Percentiles rank a stretch among this genome's conserved stretches.
Evolutionary conservation across 257 asterid genomes (phyloP).

Genomic region (Solanum sparsipilum): DNA sequence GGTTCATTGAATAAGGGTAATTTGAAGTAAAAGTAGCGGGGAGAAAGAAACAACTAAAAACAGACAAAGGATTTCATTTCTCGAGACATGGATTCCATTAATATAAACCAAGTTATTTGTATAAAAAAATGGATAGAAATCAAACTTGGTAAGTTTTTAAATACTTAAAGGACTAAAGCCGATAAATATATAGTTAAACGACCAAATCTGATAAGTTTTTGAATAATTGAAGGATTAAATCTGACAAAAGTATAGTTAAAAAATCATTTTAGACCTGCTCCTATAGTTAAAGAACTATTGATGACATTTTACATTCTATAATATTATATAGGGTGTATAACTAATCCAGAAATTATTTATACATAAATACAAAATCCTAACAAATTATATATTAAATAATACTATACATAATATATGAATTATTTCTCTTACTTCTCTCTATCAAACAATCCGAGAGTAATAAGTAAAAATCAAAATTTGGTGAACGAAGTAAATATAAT

Average conservation of each 20-base stretch:
- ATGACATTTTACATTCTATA: no score
- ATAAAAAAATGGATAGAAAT: background rate
- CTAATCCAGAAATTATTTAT: background rate
- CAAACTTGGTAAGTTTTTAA: background rate
- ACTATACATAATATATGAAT: background rate
- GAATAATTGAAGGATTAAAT: no score
- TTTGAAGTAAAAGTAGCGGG: no score
- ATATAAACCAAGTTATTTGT: background rate
- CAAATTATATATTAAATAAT: no score
- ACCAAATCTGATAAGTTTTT: background rate
- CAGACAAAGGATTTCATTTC: no score
- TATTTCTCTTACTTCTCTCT: background rate
- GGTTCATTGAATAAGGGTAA: no score
- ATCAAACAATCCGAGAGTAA: background rate
- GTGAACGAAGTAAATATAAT: background rate
- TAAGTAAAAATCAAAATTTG: no score
- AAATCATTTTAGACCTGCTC: background rate
- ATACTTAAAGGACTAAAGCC: no score
- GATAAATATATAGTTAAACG: no score
- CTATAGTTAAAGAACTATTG: background rate
- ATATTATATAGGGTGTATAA: no score
- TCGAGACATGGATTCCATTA: background rate
- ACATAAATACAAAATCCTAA: background rate
- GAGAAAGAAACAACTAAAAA: no score
- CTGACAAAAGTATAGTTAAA: no score